Evolutionary conservation across 2,329 filamentous ascomycete species (phyloP).

Genomic region (Aspergillus sp.): DNA sequence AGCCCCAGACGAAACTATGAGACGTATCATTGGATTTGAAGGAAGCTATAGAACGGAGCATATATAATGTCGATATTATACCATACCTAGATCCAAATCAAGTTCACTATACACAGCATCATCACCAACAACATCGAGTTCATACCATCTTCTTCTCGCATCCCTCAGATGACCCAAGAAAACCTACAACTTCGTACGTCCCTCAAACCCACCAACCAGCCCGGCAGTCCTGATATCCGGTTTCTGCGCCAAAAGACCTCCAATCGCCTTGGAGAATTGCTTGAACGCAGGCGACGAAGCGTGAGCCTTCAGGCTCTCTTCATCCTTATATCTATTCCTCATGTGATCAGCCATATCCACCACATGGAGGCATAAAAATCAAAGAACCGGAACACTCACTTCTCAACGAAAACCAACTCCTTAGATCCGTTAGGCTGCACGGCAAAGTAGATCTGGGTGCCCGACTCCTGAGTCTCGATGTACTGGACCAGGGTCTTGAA

Average conservation of each 20-base stretch:
- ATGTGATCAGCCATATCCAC: not conserved
- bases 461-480: constrained; percentile 17
- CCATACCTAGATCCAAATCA: not conserved
- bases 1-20: constrained; percentile 23
- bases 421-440: constrained; percentile 15
- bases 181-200: constrained; percentile 19
- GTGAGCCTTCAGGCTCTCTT: constrained; percentile 18
- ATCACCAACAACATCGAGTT: no score
- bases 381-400: constrained; percentile 10
- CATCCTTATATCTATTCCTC: constrained; percentile 15
- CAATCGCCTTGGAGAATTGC: constrained; percentile 16
- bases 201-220: constrained; percentile 18
- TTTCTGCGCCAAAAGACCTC: constrained; percentile 10
- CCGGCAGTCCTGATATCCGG: constrained; percentile 16
- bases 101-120: not conserved
- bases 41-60: not conserved
- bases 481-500: constrained; percentile 18
- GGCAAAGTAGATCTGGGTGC: constrained; percentile 22
- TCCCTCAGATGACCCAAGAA: not conserved
- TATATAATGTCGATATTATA: not conserved
- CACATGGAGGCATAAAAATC: not conserved
- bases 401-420: constrained; percentile 21
- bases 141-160: no score
- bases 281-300: constrained; percentile 14
- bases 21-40: not conserved